Percentiles rank a stretch among this genome's conserved stretches.
Evolutionary conservation across 2,329 filamentous ascomycete species (phyloP).

Genomic region (Clonostachys chloroleuca): DNA sequence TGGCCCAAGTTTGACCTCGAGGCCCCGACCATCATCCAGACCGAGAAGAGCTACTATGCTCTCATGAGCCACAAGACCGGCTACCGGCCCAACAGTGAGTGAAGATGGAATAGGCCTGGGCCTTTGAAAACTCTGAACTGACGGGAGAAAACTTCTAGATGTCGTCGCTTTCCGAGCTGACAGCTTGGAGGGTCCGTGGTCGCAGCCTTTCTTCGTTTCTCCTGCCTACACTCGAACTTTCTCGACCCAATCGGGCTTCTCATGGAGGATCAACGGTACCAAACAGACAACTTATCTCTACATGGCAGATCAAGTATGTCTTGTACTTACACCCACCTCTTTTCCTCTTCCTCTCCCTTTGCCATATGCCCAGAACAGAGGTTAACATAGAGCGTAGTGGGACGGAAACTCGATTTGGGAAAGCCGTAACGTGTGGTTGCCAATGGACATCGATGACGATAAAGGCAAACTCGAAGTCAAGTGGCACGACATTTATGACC

Average conservation of each 20-base stretch:
- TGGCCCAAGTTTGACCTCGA: constrained; percentile 58
- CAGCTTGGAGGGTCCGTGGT: constrained; percentile 42
- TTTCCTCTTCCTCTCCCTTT: background rate
- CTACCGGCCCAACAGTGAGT: constrained; percentile 49
- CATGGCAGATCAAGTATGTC: constrained; percentile 31
- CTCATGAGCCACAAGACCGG: constrained; percentile 62
- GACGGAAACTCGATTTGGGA: constrained; percentile 49
- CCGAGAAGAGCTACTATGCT: constrained; percentile 54
- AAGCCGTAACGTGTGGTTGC: constrained; percentile 51
- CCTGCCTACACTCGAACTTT: constrained; percentile 44
- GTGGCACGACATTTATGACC: constrained; percentile 51
- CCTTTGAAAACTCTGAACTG: background rate
- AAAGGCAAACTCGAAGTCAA: constrained; percentile 39
- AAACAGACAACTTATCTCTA: constrained; percentile 46
- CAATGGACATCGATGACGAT: constrained; percentile 43
- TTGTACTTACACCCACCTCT: constrained; percentile 1
- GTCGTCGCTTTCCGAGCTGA: constrained; percentile 51
- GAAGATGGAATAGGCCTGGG: constrained; percentile 5
- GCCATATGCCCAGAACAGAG: background rate
- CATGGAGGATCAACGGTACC: constrained; percentile 38
- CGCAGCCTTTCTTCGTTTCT: constrained; percentile 43
- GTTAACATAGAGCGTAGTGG: constrained; percentile 21
- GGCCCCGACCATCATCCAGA: constrained; percentile 56
- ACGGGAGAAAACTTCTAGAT: constrained; percentile 13
- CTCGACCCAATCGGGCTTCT: constrained; percentile 47